Percentiles rank a stretch among this genome's conserved stretches.
These are phyloP conservation scores for Xylariaceae sp. DNA, from an alignment of 2,329 filamentous ascomycete species.

Conservation along the genomic window DNA sequence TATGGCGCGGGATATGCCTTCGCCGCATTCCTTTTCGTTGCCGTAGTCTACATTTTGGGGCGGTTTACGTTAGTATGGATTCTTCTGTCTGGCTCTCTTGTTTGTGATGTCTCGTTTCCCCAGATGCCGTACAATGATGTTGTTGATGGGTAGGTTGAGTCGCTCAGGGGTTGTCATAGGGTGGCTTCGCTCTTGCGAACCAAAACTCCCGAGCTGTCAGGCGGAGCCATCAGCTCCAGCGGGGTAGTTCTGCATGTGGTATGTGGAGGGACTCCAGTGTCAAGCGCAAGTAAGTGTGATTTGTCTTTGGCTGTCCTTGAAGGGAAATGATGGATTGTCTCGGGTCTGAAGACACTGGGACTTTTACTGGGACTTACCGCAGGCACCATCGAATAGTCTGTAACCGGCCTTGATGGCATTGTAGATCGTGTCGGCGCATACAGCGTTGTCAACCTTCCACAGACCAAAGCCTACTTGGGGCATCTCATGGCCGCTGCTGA, in stretches of 20 bases:
- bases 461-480: slow-evolving; percentile 73
- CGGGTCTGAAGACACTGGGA: too few species aligned
- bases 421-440: slow-evolving; percentile 73
- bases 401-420: slow-evolving; percentile 65
- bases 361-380: slow-evolving; percentile 41
- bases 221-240: slow-evolving; percentile 1
- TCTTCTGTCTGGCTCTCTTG: not conserved
- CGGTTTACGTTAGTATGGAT: not conserved
- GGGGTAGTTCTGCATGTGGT: slow-evolving; percentile 7
- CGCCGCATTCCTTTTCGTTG: slow-evolving; percentile 73
- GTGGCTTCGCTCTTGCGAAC: too few species aligned
- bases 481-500: slow-evolving; percentile 65
- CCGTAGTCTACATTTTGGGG: slow-evolving; percentile 61
- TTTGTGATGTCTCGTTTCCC: not conserved
- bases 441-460: slow-evolving; percentile 77
- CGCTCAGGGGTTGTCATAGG: too few species aligned
- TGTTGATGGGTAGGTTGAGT: too few species aligned
- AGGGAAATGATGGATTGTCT: too few species aligned
- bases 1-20: slow-evolving; percentile 75
- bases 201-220: too few species aligned
- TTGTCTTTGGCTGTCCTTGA: too few species aligned
- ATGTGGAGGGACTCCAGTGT: too few species aligned
- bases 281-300: too few species aligned
- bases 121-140: too few species aligned
- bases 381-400: slow-evolving; percentile 57